Percentiles rank a stretch among this genome's conserved stretches.
These are phyloP conservation scores for Pulicaria dysenterica DNA, from an alignment of 129 eudicot species.

Conservation along the genomic window DNA sequence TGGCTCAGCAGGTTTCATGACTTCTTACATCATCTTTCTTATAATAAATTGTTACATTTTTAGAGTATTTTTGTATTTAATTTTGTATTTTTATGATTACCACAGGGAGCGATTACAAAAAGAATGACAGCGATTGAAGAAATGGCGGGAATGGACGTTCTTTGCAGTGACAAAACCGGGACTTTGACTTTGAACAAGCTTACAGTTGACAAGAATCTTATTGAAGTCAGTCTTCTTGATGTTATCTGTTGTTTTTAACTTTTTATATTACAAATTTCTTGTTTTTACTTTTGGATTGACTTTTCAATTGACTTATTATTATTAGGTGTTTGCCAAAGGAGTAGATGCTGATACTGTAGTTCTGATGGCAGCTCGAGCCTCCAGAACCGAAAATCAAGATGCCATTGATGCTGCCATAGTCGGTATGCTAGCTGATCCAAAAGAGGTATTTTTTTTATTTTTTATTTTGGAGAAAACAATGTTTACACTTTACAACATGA, in stretches of 20 bases:
- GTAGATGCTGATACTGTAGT: conserved; percentile 92
- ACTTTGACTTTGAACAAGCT: conserved; percentile 95
- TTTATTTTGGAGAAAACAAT: neutral
- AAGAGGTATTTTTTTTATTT: conserved; percentile 75
- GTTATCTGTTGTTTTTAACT: neutral
- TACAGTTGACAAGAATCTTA: conserved; percentile 96
- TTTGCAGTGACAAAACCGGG: conserved; percentile 99
- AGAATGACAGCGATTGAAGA: conserved; percentile 99
- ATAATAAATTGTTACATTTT: neutral
- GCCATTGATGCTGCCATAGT: conserved; percentile 98
- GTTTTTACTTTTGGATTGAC: conserved; percentile 16
- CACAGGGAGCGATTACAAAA: conserved; percentile 96
- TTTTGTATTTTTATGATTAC: neutral
- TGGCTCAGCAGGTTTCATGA: conserved; percentile 89
- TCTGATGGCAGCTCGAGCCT: conserved; percentile 98
- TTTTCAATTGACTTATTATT: conserved; percentile 2
- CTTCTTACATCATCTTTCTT: conserved; percentile 22
- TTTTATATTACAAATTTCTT: neutral
- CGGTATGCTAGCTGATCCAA: conserved; percentile 95
- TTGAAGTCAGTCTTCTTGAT: conserved; percentile 56
- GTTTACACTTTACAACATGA: too few relatives aligned
- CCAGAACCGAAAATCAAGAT: conserved; percentile 94
- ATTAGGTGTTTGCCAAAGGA: conserved; percentile 89
- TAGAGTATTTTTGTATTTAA: neutral
- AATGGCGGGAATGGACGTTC: conserved; percentile 99